These are phyloP conservation scores for Fusarium nematophilum DNA, from an alignment of 2,329 filamentous ascomycete species.

Conservation along the genomic window DNA sequence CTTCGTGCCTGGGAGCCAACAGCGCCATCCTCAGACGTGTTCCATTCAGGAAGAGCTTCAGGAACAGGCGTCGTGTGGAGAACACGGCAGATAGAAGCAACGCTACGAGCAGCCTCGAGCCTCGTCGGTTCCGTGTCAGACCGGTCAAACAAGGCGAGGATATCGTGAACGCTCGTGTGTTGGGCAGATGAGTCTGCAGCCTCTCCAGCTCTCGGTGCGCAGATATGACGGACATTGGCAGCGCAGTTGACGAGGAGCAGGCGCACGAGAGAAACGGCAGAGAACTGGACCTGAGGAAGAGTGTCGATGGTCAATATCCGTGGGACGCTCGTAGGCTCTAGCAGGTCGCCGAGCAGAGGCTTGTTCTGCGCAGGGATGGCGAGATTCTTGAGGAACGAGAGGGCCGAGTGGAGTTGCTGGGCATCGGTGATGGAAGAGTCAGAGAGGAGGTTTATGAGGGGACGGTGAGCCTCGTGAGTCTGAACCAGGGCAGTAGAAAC, in stretches of 20 bases:
- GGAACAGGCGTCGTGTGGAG: constrained; percentile 58
- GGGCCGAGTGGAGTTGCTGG: constrained; percentile 66
- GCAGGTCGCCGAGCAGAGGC: constrained; percentile 58
- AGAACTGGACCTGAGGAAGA: constrained; percentile 68
- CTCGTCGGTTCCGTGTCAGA: constrained; percentile 63
- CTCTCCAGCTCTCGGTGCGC: constrained; percentile 53
- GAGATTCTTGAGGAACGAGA: constrained; percentile 74
- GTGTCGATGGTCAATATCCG: constrained; percentile 65
- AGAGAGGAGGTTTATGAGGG: constrained; percentile 59
- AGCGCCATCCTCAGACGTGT: constrained; percentile 43
- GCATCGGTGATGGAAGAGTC: constrained; percentile 54
- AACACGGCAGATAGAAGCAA: constrained; percentile 64
- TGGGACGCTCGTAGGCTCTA: constrained; percentile 60
- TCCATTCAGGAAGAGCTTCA: constrained; percentile 50
- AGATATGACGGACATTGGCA: constrained; percentile 63
- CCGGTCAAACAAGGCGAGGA: constrained; percentile 53
- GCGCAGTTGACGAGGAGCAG: constrained; percentile 66
- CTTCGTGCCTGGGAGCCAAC: constrained; percentile 27
- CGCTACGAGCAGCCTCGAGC: constrained; percentile 68
- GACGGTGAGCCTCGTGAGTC: constrained; percentile 53
- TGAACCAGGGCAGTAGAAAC: constrained; percentile 63
- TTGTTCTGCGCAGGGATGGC: constrained; percentile 69
- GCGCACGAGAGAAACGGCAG: constrained; percentile 67
- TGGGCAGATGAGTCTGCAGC: constrained; percentile 36
- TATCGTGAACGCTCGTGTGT: constrained; percentile 50